Conservation (phyloP, 768 basidiomycete genomes). For the Boletus pseudopeckii region DNA sequence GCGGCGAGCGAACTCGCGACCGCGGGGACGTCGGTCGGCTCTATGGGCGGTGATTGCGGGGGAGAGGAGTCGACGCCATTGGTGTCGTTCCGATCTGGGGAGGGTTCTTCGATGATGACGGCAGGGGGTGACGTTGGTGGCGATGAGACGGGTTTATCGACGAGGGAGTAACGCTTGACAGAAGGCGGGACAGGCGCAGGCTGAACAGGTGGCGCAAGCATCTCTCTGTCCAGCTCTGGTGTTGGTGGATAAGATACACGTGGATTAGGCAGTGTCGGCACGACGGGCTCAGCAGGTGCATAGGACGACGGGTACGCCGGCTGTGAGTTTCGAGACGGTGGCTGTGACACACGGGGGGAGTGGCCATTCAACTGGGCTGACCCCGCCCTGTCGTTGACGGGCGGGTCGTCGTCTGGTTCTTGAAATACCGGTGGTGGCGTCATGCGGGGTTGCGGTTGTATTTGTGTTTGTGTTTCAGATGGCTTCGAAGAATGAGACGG, state of each 20-base stretch:
- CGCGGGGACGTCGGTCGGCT: conserved; percentile 48
- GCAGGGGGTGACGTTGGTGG: conserved; percentile 44
- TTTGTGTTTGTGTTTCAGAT: conserved; percentile 31
- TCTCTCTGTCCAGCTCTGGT: conserved; percentile 21
- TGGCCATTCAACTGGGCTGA: conserved; percentile 11
- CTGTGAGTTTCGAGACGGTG: conserved; percentile 16
- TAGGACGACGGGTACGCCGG: neutral
- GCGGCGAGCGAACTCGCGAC: conserved; percentile 84
- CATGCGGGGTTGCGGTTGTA: conserved; percentile 28
- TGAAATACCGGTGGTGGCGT: conserved; percentile 30
- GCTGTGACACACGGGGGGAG: conserved; percentile 9
- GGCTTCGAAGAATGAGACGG: conserved; percentile 38
- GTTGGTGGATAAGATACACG: conserved; percentile 15
- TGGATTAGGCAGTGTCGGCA: neutral
- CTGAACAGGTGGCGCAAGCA: conserved; percentile 26
- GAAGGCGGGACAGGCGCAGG: conserved; percentile 49
- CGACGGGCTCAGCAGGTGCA: conserved; percentile 12
- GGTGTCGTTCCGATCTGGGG: conserved; percentile 21
- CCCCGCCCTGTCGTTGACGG: conserved; percentile 7
- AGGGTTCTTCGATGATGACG: conserved; percentile 40
- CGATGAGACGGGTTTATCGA: conserved; percentile 59
- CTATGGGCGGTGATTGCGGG: conserved; percentile 37
- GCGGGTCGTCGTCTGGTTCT: conserved; percentile 32
- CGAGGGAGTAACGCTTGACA: conserved; percentile 76
- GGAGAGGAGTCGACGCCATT: conserved; percentile 32